These are phyloP conservation scores for Curvularia verruculosa DNA, from an alignment of 2,329 filamentous ascomycete genomes.

Conservation along the genomic window DNA sequence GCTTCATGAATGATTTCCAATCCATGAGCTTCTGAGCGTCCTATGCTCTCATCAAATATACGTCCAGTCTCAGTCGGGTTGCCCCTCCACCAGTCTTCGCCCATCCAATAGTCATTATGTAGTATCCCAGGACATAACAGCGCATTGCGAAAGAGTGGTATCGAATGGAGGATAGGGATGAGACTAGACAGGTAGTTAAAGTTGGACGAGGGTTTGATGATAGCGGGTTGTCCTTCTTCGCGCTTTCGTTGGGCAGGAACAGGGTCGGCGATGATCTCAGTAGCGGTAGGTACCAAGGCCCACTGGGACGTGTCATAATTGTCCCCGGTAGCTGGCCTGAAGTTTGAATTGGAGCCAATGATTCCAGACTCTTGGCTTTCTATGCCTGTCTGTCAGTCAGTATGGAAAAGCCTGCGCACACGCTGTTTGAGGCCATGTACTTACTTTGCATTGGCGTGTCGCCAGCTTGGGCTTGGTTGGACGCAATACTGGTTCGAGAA, in stretches of 20 bases:
- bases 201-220: constrained; percentile 62
- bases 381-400: constrained; percentile 39
- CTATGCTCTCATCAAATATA: constrained; percentile 54
- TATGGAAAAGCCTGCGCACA: neutral
- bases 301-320: constrained; percentile 62
- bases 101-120: constrained; percentile 59
- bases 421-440: constrained; percentile 10
- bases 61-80: constrained; percentile 57
- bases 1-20: constrained; percentile 61
- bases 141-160: constrained; percentile 64
- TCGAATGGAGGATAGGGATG: constrained; percentile 66
- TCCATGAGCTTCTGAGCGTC: constrained; percentile 35
- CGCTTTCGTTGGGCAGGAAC: constrained; percentile 56
- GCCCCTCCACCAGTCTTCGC: constrained; percentile 68
- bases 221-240: constrained; percentile 58
- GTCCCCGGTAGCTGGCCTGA: constrained; percentile 62
- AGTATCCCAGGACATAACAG: constrained; percentile 57
- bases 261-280: constrained; percentile 60
- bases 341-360: constrained; percentile 52
- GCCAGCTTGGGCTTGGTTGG: constrained; percentile 37
- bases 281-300: constrained; percentile 61
- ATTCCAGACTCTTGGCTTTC: constrained; percentile 62
- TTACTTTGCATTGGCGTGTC: constrained; percentile 44
- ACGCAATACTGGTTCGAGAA: constrained; percentile 42
- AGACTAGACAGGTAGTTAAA: constrained; percentile 63